Evolutionary conservation across 1,284 basidiomycete species (phyloP).

Genomic region (Athelia psychrophila): DNA sequence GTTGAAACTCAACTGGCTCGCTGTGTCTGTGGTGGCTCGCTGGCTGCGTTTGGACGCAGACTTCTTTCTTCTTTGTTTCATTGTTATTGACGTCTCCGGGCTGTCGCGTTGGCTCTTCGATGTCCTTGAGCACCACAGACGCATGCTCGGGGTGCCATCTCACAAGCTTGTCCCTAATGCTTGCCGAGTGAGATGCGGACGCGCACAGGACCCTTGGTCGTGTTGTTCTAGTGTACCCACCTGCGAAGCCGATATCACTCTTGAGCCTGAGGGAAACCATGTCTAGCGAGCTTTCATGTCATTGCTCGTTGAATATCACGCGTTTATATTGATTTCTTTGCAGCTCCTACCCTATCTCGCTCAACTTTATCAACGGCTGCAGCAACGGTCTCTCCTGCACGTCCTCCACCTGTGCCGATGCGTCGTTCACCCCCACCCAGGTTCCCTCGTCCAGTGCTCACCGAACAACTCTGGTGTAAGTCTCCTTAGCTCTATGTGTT

Average conservation of each 20-base stretch:
- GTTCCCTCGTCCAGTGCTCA: not conserved
- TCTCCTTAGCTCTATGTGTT: not conserved
- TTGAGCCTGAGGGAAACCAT: not conserved
- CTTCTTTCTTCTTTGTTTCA: no score
- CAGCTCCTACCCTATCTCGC: not conserved
- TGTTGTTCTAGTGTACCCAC: no score
- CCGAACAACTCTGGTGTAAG: not conserved
- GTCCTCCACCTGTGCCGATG: not conserved
- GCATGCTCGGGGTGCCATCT: no score
- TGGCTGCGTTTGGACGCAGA: no score
- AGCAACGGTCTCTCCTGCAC: not conserved
- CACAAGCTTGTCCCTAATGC: no score
- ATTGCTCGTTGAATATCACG: not conserved
- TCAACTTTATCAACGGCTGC: constrained; percentile 4
- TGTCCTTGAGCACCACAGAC: no score
- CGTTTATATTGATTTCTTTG: not conserved
- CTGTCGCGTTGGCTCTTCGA: no score
- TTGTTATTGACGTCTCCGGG: no score
- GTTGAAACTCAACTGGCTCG: no score
- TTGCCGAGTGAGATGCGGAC: no score
- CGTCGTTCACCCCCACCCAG: not conserved
- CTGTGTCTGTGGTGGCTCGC: no score
- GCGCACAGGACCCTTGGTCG: no score
- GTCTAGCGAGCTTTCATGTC: not conserved
- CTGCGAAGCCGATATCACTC: constrained; percentile 1